Base-by-base conservation (phyloP, 2,329 filamentous ascomycete species). In the Trichoderma sp. region DNA sequence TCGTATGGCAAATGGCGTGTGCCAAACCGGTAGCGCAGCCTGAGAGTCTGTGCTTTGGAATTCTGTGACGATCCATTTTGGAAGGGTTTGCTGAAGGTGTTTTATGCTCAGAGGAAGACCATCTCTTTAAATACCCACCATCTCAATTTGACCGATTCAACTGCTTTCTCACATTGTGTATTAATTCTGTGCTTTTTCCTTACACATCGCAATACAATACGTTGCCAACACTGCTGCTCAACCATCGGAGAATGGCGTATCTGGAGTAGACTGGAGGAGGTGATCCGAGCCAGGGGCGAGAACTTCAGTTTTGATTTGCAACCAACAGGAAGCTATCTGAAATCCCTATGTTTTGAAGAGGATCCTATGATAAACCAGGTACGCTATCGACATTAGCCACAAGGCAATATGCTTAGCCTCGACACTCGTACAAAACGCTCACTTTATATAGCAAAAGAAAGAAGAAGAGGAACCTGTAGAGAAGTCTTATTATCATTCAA, bases 1-100 rank as follows among this genome's bases (percentile, higher is more conserved):
- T 27, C 10, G 37, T 27, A 42, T 2, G 13, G 13, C 27, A 19
- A 35, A 9, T 19, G n/a, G n/a, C n/a, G 15, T 17, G 2, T 63
- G 13, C 9, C 32, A 15, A 34, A 9, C n/a, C 35, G 22, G 25
- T 53, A n/a, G n/a, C 34, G 50, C 15, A 52, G 42, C 42, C 22
- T 1, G 5, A 22, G 59, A 27, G 61, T 53, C 61, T 64, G 52
- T 64, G 61, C 61, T 35, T 27, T 8, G 27, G 25, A 7, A 34
- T 10, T 59, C 42, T 32, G 22, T 19, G 15, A 37, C 8, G 27
- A 17, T 29, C 37, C 27, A 45, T 42, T 39, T 67, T 54, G 57
- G 19, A 59, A 59, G 15, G 25, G 27, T 22, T 29, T 22, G 27
- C 42, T 22, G n/a, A n/a, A 34, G 12, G 39, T 48, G 65, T 67